These are phyloP conservation scores for Starmerella powellii DNA, from an alignment of 805 yeast species.

Conservation along the genomic window DNA sequence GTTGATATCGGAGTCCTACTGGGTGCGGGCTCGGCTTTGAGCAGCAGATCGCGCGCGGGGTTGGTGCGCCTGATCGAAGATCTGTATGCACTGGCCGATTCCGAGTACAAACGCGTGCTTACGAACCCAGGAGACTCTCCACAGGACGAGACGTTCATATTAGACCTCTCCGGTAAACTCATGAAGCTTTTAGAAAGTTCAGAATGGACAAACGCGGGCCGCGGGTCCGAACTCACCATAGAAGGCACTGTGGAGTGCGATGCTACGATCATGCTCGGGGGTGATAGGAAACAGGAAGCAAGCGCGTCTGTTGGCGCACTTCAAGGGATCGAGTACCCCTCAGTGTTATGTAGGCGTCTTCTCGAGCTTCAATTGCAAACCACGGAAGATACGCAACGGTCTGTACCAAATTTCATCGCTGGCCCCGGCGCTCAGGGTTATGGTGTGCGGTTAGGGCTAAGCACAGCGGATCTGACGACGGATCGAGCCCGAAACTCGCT, in stretches of 20 bases:
- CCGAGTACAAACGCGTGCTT: too few species aligned
- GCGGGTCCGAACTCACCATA: constrained; percentile 30
- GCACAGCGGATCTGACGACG: neutral
- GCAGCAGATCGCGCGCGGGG: neutral
- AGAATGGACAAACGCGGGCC: constrained; percentile 32
- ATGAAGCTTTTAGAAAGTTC: constrained; percentile 28
- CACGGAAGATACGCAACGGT: neutral
- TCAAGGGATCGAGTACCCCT: constrained; percentile 26
- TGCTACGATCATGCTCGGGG: constrained; percentile 28
- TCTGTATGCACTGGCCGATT: neutral
- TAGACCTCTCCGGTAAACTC: constrained; percentile 3
- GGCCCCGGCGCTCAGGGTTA: constrained; percentile 29
- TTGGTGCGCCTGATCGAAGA: neutral
- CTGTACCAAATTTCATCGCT: constrained; percentile 25
- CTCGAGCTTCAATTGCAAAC: constrained; percentile 1
- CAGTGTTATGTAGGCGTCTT: constrained; percentile 19
- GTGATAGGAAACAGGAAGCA: neutral
- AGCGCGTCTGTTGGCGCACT: constrained; percentile 30
- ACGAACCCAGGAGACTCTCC: too few species aligned
- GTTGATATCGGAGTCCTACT: constrained; percentile 10
- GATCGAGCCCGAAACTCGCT: neutral
- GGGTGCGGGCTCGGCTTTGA: constrained; percentile 11
- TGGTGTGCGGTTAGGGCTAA: constrained; percentile 10
- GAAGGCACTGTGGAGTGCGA: constrained; percentile 32
- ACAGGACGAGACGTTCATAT: neutral